Conservation (phyloP, 441 rosid genomes). For the Corymbia calophylla region DNA sequence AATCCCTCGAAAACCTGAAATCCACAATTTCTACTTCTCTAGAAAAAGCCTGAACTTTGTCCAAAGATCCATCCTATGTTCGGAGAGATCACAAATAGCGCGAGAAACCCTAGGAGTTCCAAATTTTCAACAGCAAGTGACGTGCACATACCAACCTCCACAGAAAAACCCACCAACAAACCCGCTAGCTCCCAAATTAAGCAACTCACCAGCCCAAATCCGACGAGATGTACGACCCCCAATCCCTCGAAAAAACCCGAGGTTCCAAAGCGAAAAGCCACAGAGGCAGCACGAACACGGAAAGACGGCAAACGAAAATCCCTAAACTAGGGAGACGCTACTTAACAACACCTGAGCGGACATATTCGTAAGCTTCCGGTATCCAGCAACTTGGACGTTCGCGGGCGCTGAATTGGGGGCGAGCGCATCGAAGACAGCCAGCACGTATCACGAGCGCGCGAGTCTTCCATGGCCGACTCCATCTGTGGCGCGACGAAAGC, state of each 20-base stretch:
- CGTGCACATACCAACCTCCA: not conserved
- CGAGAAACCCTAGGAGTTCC: not conserved
- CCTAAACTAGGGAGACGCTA: not conserved
- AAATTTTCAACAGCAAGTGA: not conserved
- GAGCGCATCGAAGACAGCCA: conserved; percentile 36
- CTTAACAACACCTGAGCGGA: conserved; percentile 22
- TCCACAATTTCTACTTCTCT: not conserved
- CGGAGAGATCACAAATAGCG: not conserved
- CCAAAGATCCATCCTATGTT: not conserved
- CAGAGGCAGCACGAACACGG: not conserved
- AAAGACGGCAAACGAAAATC: not conserved
- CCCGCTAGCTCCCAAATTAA: not conserved
- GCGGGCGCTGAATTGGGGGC: conserved; percentile 42
- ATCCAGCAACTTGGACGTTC: conserved; percentile 36
- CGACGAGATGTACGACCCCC: conserved; percentile 13
- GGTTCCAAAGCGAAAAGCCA: not conserved
- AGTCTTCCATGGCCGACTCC: conserved; percentile 62
- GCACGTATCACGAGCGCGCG: conserved; percentile 29
- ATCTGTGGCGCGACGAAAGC: conserved; percentile 19
- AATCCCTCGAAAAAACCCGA: conserved; percentile 8
- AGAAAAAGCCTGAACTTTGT: not conserved
- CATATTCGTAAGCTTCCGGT: conserved; percentile 58
- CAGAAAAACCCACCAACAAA: not conserved
- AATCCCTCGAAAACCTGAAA: too few species aligned
- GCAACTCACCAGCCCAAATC: not conserved